Evolutionary conservation across 371 early-diverging fungal species (phyloP).

Genomic region (Mortierella sp.): DNA sequence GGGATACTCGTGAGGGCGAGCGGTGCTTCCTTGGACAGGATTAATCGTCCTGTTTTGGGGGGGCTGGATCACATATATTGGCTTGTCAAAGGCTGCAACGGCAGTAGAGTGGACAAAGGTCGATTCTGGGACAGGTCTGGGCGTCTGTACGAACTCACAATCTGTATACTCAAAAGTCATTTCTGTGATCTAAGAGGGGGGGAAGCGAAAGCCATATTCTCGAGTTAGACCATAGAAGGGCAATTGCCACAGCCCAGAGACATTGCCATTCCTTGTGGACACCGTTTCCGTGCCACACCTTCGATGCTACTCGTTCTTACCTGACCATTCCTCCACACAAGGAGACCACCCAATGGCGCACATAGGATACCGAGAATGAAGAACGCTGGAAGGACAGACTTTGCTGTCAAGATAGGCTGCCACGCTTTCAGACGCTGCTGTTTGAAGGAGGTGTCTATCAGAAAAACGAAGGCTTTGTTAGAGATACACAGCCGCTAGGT

Average conservation of each 20-base stretch:
- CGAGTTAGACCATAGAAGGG: too few species aligned
- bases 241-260: too few species aligned
- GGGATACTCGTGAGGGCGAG: background rate
- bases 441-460: constrained; percentile 91
- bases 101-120: constrained; percentile 27
- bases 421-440: constrained; percentile 97
- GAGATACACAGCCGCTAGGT: background rate
- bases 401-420: constrained; percentile 97
- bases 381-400: constrained; percentile 90
- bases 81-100: constrained; percentile 51
- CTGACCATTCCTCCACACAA: constrained; percentile 72
- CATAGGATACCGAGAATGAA: constrained; percentile 92
- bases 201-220: too few species aligned
- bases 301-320: constrained; percentile 56
- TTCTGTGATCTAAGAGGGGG: constrained; percentile 33
- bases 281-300: too few species aligned
- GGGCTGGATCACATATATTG: constrained; percentile 15
- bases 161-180: constrained; percentile 46
- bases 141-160: constrained; percentile 5
- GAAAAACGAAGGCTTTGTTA: background rate
- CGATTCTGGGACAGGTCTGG: constrained; percentile 11
- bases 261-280: too few species aligned
- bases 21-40: constrained; percentile 3
- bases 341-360: constrained; percentile 88
- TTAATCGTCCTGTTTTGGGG: background rate